These are phyloP conservation scores for Geranomyces variabilis DNA, from an alignment of 192 early-diverging fungal species.

Conservation along the genomic window DNA sequence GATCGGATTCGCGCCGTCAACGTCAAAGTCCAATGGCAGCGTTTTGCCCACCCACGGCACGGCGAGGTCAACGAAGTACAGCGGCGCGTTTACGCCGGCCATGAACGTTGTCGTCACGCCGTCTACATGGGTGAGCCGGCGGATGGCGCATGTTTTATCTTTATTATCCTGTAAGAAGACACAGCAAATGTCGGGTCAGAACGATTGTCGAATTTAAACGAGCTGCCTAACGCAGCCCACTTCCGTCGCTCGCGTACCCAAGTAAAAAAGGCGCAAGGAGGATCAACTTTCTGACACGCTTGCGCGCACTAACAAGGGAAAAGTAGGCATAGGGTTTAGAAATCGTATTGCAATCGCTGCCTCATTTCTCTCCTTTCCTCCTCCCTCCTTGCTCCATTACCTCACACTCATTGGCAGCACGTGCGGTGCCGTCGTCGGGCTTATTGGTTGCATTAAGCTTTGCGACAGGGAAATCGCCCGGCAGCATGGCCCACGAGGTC, in stretches of 20 bases:
- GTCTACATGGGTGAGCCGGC: background rate
- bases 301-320: background rate
- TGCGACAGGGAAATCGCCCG: background rate
- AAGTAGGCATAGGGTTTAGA: too few relatives aligned
- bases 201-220: too few relatives aligned
- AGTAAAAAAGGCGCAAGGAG: background rate
- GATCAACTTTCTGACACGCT: background rate
- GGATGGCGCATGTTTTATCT: background rate
- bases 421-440: background rate
- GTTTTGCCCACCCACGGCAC: background rate
- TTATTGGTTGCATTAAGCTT: background rate
- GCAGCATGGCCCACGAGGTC: background rate
- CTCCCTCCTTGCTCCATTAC: background rate
- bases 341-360: too few relatives aligned
- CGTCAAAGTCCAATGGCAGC: slow-evolving; percentile 5
- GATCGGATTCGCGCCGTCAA: background rate
- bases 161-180: too few relatives aligned
- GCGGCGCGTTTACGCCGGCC: background rate
- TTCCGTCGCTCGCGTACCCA: background rate
- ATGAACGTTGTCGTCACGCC: background rate
- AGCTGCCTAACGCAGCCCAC: too few relatives aligned
- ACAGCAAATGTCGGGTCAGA: too few relatives aligned
- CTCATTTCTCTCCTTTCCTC: too few relatives aligned
- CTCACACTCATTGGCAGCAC: background rate
- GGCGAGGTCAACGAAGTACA: background rate